phyloP scores from a whole-genome alignment of 257 asterid species.

The Thymus quinquecostatus region DNA sequence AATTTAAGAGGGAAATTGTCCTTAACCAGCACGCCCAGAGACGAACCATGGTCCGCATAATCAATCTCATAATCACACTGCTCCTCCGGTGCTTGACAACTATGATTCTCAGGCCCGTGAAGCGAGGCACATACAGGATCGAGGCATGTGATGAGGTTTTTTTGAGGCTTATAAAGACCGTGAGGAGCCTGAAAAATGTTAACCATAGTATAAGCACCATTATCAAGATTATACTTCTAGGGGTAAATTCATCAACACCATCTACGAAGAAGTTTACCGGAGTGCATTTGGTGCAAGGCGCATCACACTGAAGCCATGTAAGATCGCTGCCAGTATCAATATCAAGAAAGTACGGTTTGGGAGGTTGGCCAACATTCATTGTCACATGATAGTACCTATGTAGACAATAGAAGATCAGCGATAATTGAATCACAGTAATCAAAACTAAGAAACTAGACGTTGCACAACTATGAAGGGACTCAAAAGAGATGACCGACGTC shows the following conservation, averaged over 20 bases:
- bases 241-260: not conserved
- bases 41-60: constrained; percentile 82
- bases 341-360: constrained; percentile 72
- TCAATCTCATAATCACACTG: constrained; percentile 88
- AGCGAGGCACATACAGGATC: constrained; percentile 73
- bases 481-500: not conserved
- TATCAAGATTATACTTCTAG: not conserved
- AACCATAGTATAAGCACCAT: constrained; percentile 10
- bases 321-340: constrained; percentile 95
- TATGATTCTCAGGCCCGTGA: constrained; percentile 41
- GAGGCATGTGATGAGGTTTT: constrained; percentile 53
- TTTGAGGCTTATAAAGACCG: constrained; percentile 66
- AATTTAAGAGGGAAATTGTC: constrained; percentile 65
- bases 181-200: constrained; percentile 78
- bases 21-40: constrained; percentile 77
- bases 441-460: not conserved
- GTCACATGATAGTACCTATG: constrained; percentile 76
- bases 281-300: constrained; percentile 78
- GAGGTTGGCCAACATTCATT: constrained; percentile 63
- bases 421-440: not conserved
- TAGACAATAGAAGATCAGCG: constrained; percentile 11
- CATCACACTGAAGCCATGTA: constrained; percentile 96
- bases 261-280: constrained; percentile 45
- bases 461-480: not conserved
- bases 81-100: constrained; percentile 52